Evolutionary conservation across 2,329 filamentous ascomycete genomes (phyloP).

Genomic region (Mariannaea sp.): DNA sequence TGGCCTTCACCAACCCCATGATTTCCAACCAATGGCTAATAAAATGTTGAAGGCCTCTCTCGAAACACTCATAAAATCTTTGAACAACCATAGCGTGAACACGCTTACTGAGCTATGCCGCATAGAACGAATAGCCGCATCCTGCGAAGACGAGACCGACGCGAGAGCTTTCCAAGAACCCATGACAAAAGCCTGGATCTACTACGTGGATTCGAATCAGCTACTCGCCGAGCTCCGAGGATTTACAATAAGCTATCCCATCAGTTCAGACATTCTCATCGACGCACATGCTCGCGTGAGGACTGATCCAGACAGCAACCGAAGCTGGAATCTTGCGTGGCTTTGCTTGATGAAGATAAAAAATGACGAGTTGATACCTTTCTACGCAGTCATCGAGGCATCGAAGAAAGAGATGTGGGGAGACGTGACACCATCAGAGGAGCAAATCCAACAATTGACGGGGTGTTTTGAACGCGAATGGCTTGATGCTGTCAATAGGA

Average conservation of each 20-base stretch:
- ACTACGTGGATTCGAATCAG: slow-evolving; percentile 74
- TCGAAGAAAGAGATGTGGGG: slow-evolving; percentile 73
- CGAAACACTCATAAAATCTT: slow-evolving; percentile 59
- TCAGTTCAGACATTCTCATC: slow-evolving; percentile 66
- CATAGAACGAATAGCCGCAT: slow-evolving; percentile 68
- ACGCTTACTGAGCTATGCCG: slow-evolving; percentile 74
- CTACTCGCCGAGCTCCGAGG: slow-evolving; percentile 72
- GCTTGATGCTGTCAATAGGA: slow-evolving; percentile 65
- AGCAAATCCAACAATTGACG: slow-evolving; percentile 63
- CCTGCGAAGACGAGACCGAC: slow-evolving; percentile 62
- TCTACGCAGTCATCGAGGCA: slow-evolving; percentile 66
- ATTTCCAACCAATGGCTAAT: neutral
- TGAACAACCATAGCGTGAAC: slow-evolving; percentile 71
- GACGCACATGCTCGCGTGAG: slow-evolving; percentile 69
- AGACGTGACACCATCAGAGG: slow-evolving; percentile 57
- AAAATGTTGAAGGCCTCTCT: neutral
- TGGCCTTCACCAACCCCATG: neutral
- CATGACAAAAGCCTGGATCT: slow-evolving; percentile 72
- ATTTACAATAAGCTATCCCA: slow-evolving; percentile 69
- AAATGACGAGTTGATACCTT: slow-evolving; percentile 63
- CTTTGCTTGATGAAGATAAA: slow-evolving; percentile 69
- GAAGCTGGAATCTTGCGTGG: slow-evolving; percentile 80
- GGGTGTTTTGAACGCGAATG: slow-evolving; percentile 70
- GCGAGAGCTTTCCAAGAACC: slow-evolving; percentile 62
- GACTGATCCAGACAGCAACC: slow-evolving; percentile 66